Evolutionary conservation across 208 protist species (phyloP), one percentile per base, ranked within the genome.

Genomic region (Plasmodiophora brassicae): DNA sequence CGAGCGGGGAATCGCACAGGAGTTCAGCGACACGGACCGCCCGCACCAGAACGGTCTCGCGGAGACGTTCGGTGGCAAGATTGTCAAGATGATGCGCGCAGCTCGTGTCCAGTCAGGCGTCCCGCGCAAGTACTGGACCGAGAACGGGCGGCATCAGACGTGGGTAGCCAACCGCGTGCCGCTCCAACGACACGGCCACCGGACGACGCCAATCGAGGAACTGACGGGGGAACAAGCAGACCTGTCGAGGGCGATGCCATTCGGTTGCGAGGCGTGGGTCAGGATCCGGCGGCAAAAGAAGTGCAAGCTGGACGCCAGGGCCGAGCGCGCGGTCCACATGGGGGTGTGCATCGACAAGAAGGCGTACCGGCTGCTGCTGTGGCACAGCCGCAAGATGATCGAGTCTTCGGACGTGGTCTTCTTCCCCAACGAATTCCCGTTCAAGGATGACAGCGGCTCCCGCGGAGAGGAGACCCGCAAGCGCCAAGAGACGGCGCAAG

Each of bases 301-400:
- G 65, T n/a, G n/a, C 10, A 78, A 78, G n/a, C n/a, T 78, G 65
- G 41, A 78, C 32, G 5, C 65, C 32, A 78, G 41, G 65, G 65
- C 65, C 5, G 65, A 5, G 41, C 65, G n/a, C 32, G 65, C 65
- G n/a, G 65, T 78, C 5, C 65, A 78, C n/a, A 14, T 78, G 65
- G 65, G 14, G 65, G 65, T 78, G 5, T 78, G 32, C 32, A 78
- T 38, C 32, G 32, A n/a, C 32, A 78, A 78, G 41, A 78, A 78
- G 65, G 65, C 65, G 41, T 78, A 38, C n/a, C n/a, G n/a, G n/a
- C n/a, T n/a, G n/a, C n/a, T n/a, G 65, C 32, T 78, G 32, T 78
- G n/a, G n/a, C 32, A 78, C 10, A 78, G 32, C 32, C 5, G 65
- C 5, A 78, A 5, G 65, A 78, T 78, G 32, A 32, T 78, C 5